Evolutionary conservation across 2,329 filamentous ascomycete species (phyloP).

Genomic region (Ophiostoma perfectum): DNA sequence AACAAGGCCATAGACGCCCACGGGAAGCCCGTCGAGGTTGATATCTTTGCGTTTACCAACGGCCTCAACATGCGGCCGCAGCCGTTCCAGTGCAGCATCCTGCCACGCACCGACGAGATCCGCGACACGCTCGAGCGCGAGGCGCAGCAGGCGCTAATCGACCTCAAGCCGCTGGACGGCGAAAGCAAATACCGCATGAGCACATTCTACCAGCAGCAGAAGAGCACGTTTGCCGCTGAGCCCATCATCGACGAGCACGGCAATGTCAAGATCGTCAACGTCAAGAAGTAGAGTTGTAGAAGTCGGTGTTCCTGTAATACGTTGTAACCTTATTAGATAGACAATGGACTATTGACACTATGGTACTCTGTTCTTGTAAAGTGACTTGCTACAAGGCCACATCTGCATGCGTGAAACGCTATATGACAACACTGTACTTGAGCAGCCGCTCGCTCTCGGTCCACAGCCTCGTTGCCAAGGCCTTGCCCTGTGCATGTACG

Average conservation of each 20-base stretch:
- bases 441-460: not conserved
- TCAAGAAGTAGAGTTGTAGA: conserved; percentile 21
- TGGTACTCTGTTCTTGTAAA: no score
- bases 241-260: conserved; percentile 31
- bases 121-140: conserved; percentile 47
- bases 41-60: conserved; percentile 50
- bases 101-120: conserved; percentile 45
- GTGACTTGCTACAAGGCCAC: no score
- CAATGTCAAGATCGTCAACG: conserved; percentile 29
- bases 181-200: conserved; percentile 55
- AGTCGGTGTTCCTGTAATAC: not conserved
- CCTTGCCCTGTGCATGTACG: conserved; percentile 33
- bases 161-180: conserved; percentile 48
- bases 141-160: conserved; percentile 46
- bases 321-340: no score
- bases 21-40: conserved; percentile 37
- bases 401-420: not conserved
- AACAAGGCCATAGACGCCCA: conserved; percentile 34
- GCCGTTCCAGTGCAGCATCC: conserved; percentile 50
- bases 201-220: conserved; percentile 42
- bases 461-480: conserved; percentile 29
- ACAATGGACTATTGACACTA: not conserved
- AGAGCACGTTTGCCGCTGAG: conserved; percentile 28
- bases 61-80: conserved; percentile 55
- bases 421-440: not conserved